Conservation (phyloP, 2,329 filamentous ascomycete genomes). For the Ascosphaera aggregata region DNA sequence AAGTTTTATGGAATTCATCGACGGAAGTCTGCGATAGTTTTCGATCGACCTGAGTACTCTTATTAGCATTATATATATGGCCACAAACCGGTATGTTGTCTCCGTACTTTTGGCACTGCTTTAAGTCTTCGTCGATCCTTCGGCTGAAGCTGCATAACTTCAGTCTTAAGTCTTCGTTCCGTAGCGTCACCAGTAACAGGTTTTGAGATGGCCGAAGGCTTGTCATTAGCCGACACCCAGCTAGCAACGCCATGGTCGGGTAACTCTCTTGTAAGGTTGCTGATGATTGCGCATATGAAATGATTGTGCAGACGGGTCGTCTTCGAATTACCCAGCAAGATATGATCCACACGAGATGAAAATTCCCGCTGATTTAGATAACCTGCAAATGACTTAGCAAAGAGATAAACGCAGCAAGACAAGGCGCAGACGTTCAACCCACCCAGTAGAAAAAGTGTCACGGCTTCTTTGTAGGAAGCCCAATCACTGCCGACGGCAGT, state of each 20-base stretch:
- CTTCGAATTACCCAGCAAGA: slow-evolving; percentile 28
- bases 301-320: slow-evolving; percentile 38
- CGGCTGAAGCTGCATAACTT: slow-evolving; percentile 38
- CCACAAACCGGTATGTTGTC: no score
- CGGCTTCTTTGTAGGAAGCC: slow-evolving; percentile 34
- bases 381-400: slow-evolving; percentile 16
- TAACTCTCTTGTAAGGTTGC: slow-evolving; percentile 34
- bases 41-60: slow-evolving; percentile 12
- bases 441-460: slow-evolving; percentile 35
- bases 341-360: slow-evolving; percentile 28
- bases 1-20: slow-evolving; percentile 22
- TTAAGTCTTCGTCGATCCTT: slow-evolving; percentile 36
- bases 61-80: not conserved
- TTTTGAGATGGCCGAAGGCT: slow-evolving; percentile 24
- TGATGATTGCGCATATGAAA: slow-evolving; percentile 33
- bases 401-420: slow-evolving; percentile 1
- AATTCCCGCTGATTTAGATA: slow-evolving; percentile 39
- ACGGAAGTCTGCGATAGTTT: slow-evolving; percentile 13
- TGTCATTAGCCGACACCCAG: slow-evolving; percentile 39
- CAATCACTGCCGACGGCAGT: slow-evolving; percentile 34
- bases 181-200: slow-evolving; percentile 33
- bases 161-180: slow-evolving; percentile 38
- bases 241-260: slow-evolving; percentile 38
- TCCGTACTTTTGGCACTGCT: slow-evolving; percentile 25
- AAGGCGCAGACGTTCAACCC: slow-evolving; percentile 6